Evolutionary conservation across 2,329 filamentous ascomycete species (phyloP).

Genomic region (Aspergillus fumigatus): DNA sequence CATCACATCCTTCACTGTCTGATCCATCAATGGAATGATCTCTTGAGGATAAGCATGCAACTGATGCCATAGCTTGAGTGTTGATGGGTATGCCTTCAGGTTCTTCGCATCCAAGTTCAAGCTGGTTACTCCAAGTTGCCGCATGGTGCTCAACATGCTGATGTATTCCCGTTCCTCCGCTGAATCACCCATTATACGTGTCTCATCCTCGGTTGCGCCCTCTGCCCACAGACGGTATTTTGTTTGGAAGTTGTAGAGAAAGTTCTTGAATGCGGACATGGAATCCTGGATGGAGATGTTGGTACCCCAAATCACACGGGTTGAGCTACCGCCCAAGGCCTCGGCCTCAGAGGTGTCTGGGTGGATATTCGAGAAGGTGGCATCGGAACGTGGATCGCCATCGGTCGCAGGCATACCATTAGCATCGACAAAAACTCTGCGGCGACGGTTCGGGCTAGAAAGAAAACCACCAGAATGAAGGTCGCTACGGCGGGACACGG

Average conservation of each 20-base stretch:
- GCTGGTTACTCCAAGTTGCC: constrained; percentile 75
- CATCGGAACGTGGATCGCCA: constrained; percentile 50
- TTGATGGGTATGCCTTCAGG: constrained; percentile 86
- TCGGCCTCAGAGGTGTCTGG: constrained; percentile 91
- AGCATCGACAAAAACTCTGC: constrained; percentile 61
- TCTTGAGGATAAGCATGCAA: constrained; percentile 91
- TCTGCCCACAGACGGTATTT: constrained; percentile 93
- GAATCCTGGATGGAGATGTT: constrained; percentile 92
- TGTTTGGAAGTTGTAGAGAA: constrained; percentile 82
- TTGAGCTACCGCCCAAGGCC: constrained; percentile 72
- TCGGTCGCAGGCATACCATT: constrained; percentile 56
- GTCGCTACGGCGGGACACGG: constrained; percentile 69
- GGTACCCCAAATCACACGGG: constrained; percentile 91
- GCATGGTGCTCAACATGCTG: constrained; percentile 83
- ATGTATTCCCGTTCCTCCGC: constrained; percentile 78
- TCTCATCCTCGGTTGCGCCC: constrained; percentile 73
- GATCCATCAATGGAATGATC: constrained; percentile 95
- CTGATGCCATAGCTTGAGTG: constrained; percentile 92
- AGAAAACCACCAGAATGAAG: constrained; percentile 74
- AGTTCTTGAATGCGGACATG: constrained; percentile 82
- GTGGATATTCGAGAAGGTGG: constrained; percentile 64
- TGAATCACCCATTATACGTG: constrained; percentile 60
- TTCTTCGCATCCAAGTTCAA: constrained; percentile 87
- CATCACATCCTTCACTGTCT: constrained; percentile 88
- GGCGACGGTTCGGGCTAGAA: constrained; percentile 47